These are phyloP conservation scores for Papiliotrema terrestris DNA, from an alignment of 1,284 basidiomycete species.

Conservation along the genomic window DNA sequence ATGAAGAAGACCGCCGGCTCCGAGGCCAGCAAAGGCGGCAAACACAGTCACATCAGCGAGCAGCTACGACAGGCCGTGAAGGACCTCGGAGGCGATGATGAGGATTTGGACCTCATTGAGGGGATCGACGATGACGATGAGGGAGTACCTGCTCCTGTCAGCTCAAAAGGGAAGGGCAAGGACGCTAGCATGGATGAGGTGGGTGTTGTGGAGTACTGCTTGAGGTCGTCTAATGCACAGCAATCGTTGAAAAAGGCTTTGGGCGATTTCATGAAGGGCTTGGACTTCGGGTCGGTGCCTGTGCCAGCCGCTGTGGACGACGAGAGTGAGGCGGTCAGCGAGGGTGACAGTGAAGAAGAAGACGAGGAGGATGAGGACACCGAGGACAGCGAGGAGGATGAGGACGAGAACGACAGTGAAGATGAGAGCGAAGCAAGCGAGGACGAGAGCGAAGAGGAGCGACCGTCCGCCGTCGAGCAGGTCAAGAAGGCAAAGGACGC, in stretches of 20 bases:
- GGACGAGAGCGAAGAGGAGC: constrained; percentile 32
- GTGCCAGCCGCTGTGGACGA: constrained; percentile 13
- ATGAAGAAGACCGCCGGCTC: background rate
- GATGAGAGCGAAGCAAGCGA: constrained; percentile 43
- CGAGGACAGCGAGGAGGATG: constrained; percentile 39
- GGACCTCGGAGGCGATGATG: constrained; percentile 56
- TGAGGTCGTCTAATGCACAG: constrained; percentile 38
- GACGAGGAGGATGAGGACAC: constrained; percentile 31
- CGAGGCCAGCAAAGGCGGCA: background rate
- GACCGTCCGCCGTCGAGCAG: constrained; percentile 9
- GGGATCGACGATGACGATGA: constrained; percentile 50
- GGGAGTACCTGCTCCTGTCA: constrained; percentile 17
- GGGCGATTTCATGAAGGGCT: constrained; percentile 58
- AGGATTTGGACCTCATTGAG: constrained; percentile 54
- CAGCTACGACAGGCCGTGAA: constrained; percentile 48
- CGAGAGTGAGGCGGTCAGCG: constrained; percentile 22
- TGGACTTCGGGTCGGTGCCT: constrained; percentile 51
- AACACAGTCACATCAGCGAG: constrained; percentile 26
- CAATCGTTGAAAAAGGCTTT: constrained; percentile 57
- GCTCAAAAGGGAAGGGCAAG: constrained; percentile 21
- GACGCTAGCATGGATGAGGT: constrained; percentile 29
- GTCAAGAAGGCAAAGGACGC: background rate
- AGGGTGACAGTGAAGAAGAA: constrained; percentile 31
- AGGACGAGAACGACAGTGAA: constrained; percentile 33
- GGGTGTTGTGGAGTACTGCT: background rate